Conservation (phyloP, 345 rosid species). For the Arabidopsis thaliana region TAIR10.1 NC_003070.9:18246001-18246500, state of each 20-base stretch:
- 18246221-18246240: not conserved
- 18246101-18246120: slow-evolving; percentile 34
- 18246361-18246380: slow-evolving; percentile 9
- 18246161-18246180: not conserved
- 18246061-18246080: slow-evolving; percentile 7
- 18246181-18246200: slow-evolving; percentile 22
- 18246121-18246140: slow-evolving; percentile 27
- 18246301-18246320: slow-evolving; percentile 32
- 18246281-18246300: slow-evolving; percentile 9
- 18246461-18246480: slow-evolving; percentile 21
- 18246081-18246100: slow-evolving; percentile 34
- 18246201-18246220: not conserved
- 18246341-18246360: not conserved
- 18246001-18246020: slow-evolving; percentile 25
- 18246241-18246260: slow-evolving; percentile 35
- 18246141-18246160: slow-evolving; percentile 17
- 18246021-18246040: slow-evolving; percentile 28
- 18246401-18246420: slow-evolving; percentile 20
- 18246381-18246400: slow-evolving; percentile 2
- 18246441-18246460: slow-evolving; percentile 38
- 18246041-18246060: slow-evolving; percentile 15
- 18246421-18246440: not conserved
- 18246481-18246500: slow-evolving; percentile 45
- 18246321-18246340: not conserved
- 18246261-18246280: slow-evolving; percentile 34